Conservation (phyloP, 352 stramenopile species). For the Phytophthora vignae region DNA sequence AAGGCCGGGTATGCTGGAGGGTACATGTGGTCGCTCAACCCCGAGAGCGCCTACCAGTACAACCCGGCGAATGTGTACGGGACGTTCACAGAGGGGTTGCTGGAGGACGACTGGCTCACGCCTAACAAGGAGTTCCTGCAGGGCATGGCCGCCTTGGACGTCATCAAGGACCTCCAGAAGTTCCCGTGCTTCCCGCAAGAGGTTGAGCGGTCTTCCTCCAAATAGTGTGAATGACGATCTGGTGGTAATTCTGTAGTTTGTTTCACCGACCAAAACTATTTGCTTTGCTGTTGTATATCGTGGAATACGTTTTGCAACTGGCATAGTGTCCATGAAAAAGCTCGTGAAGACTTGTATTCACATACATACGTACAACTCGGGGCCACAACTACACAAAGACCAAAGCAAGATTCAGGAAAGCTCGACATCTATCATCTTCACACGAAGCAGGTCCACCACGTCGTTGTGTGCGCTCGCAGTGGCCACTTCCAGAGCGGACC, state of each 20-base stretch:
- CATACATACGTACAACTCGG: not conserved
- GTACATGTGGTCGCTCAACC: too few relatives aligned
- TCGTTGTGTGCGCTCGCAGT: not conserved
- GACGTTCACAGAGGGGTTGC: constrained; percentile 64
- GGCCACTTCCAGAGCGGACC: constrained; percentile 9
- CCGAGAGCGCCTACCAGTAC: constrained; percentile 74
- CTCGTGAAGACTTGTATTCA: too few relatives aligned
- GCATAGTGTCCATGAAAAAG: too few relatives aligned
- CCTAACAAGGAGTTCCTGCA: constrained; percentile 67
- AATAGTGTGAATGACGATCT: not conserved
- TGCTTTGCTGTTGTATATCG: too few relatives aligned
- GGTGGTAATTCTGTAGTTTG: too few relatives aligned
- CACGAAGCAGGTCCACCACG: not conserved
- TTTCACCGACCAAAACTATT: too few relatives aligned
- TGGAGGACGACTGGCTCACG: constrained; percentile 80
- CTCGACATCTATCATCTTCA: not conserved
- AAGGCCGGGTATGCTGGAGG: not conserved
- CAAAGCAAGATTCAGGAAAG: not conserved
- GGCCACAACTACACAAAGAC: not conserved
- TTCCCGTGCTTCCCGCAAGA: constrained; percentile 66
- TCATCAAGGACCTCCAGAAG: constrained; percentile 56
- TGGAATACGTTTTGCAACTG: too few relatives aligned
- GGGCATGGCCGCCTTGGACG: constrained; percentile 59
- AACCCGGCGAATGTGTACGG: constrained; percentile 69
- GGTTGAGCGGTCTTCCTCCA: constrained; percentile 18